Evolutionary conservation across 2,329 filamentous ascomycete genomes (phyloP).

Genomic region (Fusarium drepaniforme): DNA sequence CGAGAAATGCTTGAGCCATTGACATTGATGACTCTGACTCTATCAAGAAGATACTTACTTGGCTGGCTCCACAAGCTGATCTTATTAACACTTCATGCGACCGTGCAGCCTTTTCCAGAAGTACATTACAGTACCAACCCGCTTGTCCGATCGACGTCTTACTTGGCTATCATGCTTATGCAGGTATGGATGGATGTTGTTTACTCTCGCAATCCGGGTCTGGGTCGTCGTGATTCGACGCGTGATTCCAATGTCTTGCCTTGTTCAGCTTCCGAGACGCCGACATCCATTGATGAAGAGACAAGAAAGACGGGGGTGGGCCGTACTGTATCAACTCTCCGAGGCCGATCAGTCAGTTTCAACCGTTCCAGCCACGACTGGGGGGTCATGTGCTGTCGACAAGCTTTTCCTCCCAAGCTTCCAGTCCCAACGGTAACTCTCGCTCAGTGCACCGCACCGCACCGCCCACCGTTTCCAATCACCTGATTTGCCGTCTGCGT

Average conservation of each 20-base stretch:
- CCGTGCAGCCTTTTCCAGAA: conserved; percentile 22
- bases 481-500: conserved; percentile 27
- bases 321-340: conserved; percentile 16
- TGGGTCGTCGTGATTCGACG: conserved; percentile 35
- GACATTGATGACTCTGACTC: conserved; percentile 15
- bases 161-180: not conserved
- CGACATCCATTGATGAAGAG: not conserved
- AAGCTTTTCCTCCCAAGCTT: conserved; percentile 23
- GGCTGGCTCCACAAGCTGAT: conserved; percentile 38
- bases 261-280: conserved; percentile 9
- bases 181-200: not conserved
- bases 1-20: not conserved
- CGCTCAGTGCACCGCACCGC: not conserved
- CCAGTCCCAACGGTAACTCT: conserved; percentile 27
- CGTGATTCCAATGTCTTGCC: conserved; percentile 30
- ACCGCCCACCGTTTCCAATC: conserved; percentile 31
- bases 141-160: conserved; percentile 9
- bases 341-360: conserved; percentile 1
- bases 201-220: conserved; percentile 26
- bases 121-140: conserved; percentile 13
- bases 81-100: conserved; percentile 34
- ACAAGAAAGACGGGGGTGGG: conserved; percentile 18
- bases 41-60: conserved; percentile 37
- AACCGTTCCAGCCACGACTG: conserved; percentile 15
- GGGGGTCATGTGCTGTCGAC: conserved; percentile 34